Base-by-base conservation (phyloP, 148 eudicot genomes). In the Nyssa sinensis region DNA sequence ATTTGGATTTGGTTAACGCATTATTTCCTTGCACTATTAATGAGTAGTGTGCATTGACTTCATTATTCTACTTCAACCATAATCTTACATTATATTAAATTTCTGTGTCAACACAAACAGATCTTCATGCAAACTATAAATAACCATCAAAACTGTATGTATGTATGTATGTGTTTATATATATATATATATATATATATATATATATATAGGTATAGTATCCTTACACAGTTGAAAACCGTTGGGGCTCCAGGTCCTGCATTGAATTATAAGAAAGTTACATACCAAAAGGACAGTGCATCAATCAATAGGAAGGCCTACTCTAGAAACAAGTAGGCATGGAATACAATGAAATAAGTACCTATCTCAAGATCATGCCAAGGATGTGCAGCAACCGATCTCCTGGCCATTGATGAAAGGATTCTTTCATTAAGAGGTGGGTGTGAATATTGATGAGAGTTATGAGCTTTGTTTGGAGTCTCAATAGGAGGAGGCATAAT, bases 311-410 rank as follows among this genome's bases (percentile, higher is more conserved):
- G 65, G 24, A 77, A 34, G 24, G 5, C 9, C 66, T 58, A 58
- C 24, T 31, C 24, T 47, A 25, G 19, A 23, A 58, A 3, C 53
- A 77, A 33, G 24, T 29, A 24, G n/a, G 6, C 13, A 47, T 14
- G 0, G 16, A 21, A 11, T 32, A 66, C 39, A 14, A 55, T 0
- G 29, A 44, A 44, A 62, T 59, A 62, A 70, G n/a, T 84, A 91
- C 96, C 96, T 39, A 91, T 91, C 89, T 91, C 91, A 10, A 91
- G 89, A 77, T 91, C 96, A 87, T 91, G 96, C 96, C 96, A 91
- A 39, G 94, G 96, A 83, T 91, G 96, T 59, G 96, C 93, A 78
- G 93, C 96, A 76, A 83, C 75, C 12, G 96, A 89, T 81, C 86
- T 81, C 69, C 89, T 78, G 32, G 84, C 77, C 88, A 90, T 78